These are phyloP conservation scores for Aspergillus egyptiacus DNA, from an alignment of 495 filamentous ascomycete genomes.

Conservation along the genomic window DNA sequence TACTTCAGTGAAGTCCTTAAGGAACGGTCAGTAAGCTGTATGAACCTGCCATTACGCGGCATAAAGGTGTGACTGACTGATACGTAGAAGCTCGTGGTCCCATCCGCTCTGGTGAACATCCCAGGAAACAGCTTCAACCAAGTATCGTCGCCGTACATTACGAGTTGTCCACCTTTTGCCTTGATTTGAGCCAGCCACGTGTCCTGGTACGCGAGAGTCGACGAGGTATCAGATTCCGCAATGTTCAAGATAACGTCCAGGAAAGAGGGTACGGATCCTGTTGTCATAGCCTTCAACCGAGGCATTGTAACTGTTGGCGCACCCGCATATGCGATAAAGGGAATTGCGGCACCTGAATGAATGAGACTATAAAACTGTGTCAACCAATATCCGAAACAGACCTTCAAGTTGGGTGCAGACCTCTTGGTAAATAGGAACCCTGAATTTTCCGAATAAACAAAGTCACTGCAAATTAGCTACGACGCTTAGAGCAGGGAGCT, in stretches of 20 bases:
- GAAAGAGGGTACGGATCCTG: constrained; percentile 93
- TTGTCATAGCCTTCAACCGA: constrained; percentile 93
- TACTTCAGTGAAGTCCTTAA: constrained; percentile 95
- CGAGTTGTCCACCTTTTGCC: constrained; percentile 64
- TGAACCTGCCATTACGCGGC: not conserved
- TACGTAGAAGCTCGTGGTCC: constrained; percentile 96
- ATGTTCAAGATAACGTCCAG: constrained; percentile 96
- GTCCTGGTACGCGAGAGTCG: constrained; percentile 80
- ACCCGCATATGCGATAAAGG: constrained; percentile 93
- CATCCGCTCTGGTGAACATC: constrained; percentile 78
- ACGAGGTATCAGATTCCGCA: constrained; percentile 85
- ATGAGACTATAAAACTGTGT: constrained; percentile 60
- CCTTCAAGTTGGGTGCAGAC: constrained; percentile 40
- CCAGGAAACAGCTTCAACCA: constrained; percentile 95
- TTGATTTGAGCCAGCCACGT: constrained; percentile 93
- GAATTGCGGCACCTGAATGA: constrained; percentile 70
- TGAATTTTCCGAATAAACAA: constrained; percentile 76
- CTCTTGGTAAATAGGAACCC: constrained; percentile 88
- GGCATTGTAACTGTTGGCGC: constrained; percentile 99
- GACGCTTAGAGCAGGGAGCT: not conserved
- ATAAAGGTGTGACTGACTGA: constrained; percentile 58
- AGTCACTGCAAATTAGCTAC: constrained; percentile 59
- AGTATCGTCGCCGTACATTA: constrained; percentile 98
- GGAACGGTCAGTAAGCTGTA: constrained; percentile 18
- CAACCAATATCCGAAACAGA: not conserved